Evolutionary conservation across 2,329 filamentous ascomycete species (phyloP), one percentile per base, ranked within the genome.

Genomic region (Catunica adiposa): DNA sequence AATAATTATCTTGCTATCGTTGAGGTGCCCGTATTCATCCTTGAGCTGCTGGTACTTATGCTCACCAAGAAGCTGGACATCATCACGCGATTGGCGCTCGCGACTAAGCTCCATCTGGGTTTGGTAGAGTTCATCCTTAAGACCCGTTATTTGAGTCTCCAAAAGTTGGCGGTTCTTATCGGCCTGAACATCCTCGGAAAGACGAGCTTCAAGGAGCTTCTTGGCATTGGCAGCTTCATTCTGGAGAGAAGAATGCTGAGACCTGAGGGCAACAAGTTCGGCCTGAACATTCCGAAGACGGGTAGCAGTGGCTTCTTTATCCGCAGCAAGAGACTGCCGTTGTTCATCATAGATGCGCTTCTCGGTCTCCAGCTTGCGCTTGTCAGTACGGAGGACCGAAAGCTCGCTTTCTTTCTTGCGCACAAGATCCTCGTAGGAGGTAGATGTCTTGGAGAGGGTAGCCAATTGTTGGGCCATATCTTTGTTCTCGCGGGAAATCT

Each of bases 1-100:
- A 60, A 98, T 95, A 50, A 83, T 94, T 63, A 96, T 95, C 68
- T 98, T 98, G 26, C 88, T 83, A 60, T 96, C 89, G 63, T 95
- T 95, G 34, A 97, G 75, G 34, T 80, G 79, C 52, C 94, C 83
- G 62, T 82, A 94, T 61, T 97, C 89, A 25, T 89, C 82, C 65
- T 89, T 83, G 59, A 98, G 73, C 53, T 83, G 80, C 47, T 85
- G 75, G 63, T 83, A 86, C 66, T 92, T 94, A 69, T 95, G 89
- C 62, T 96, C 89, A 3, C 86, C 82, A 57, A 97, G 83, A 62
- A 94, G 80, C 60, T 90, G 83, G 25, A 96, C 89, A 64, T 98
- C 92, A 61, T 96, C 90, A 57, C 92, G 80, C 15, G 90, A 97
- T 67, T 97, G 90, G 2, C 87, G 81, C 65, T 96, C 92, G 37